Evolutionary conservation across 2,329 filamentous ascomycete genomes (phyloP), one percentile per base, ranked within the genome.

Genomic region (Chaetomiaceae sp.): DNA sequence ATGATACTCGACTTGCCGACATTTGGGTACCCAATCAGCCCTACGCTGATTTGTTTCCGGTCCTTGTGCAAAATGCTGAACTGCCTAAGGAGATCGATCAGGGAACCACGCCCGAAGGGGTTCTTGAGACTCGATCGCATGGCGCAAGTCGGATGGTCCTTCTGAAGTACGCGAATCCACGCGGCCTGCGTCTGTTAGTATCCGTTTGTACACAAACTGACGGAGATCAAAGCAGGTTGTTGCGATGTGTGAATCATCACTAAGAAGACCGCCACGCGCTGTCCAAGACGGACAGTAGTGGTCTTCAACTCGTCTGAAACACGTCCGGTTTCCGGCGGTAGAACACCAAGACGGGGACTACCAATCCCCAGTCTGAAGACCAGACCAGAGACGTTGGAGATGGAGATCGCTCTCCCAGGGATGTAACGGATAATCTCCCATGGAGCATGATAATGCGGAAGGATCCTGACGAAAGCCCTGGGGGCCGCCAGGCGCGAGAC

Each of bases 261-360:
- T 98, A 98, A 95, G 93, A 97, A 86, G 75, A 78, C 78, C 79
- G 80, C 85, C 82, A 90, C 71, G 70, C 69, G 70, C 71, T 68
- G 71, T 69, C 58, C 63, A 66, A 65, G 65, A 66, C 61, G 73
- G 78, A 49, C 70, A 75, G 79, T 79, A 80, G 78, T 79, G 81
- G 80, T 74, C 74, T 85, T 97, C 93, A 96, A 97, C 93, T 97
- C 91, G 88, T 85, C 88, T 83, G 83, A 86, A 84, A 84, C 88
- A 93, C 75, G 70, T 78, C 76, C 76, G 70, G 71, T 72, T 52
- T 77, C 84, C 83, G 81, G 74, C 75, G 86, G 88, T 75, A 72
- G 78, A 20, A 72, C 72, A 76, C 87, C 93, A 97, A 88, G 82
- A 97, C 90, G 89, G 86, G 75, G 78, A 74, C 75, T 74, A 73